Evolutionary conservation across 208 protist genomes (phyloP), one percentile per base, ranked within the genome.

Genomic region (Trypanosoma melophagium): DNA sequence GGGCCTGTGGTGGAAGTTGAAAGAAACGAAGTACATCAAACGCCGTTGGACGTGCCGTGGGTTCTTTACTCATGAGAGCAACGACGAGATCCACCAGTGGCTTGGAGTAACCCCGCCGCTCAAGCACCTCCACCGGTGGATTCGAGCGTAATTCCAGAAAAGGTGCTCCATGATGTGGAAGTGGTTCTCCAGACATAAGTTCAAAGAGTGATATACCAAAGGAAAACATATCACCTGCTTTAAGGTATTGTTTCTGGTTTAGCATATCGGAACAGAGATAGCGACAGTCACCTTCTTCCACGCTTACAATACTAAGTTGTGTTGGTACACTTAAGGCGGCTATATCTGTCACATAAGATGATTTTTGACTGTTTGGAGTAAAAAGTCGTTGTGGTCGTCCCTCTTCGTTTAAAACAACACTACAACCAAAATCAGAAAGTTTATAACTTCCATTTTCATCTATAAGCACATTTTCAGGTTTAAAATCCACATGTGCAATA

Each of bases 401-500:
- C n/a, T 77, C 60, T 12, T 84, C 79, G 63, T 86, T 87, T 4
- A 95, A 66, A 31, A 77, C 17, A 1, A 92, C 81, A 60, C 92
- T 94, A 60, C 94, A 92, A 17, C 96, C 96, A 74, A 98, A 97
- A 70, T 98, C 96, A 16, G 81, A 87, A 25, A 98, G 80, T 66
- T 92, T 94, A 73, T 97, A 90, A 38, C 68, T 66, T 1, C 83
- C 88, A 21, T 76, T 44, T 10, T 65, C 77, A 57, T 97, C 92
- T 47, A 97, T 73, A 13, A 98, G 71, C 1, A 97, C 72, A 70
- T 98, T 98, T 57, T 97, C 96, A 13, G 91, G 90, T 70, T 97
- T 97, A 58, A 98, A 87, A 81, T 98, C 96, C 16, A 97, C 69
- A 76, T 98, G 96, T 7, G 82, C 88, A 63, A 98, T 93, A 73